Base-by-base conservation (phyloP, 78 protist species). In the Salpingoeca rosetta region DNA sequence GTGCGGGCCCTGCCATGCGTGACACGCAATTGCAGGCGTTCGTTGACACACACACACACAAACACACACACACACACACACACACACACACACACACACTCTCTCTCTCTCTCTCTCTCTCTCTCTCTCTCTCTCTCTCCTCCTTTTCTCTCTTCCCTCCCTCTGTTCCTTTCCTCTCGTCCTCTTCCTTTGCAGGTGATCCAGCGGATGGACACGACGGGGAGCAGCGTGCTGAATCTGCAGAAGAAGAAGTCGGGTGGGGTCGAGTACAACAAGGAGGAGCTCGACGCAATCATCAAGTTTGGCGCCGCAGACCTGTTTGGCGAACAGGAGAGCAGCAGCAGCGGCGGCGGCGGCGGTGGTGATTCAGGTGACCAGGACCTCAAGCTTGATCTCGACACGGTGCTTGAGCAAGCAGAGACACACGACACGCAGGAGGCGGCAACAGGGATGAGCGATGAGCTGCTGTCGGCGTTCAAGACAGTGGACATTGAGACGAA, bases 121-220 rank as follows among this genome's bases (percentile, higher is more conserved):
- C n/a, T n/a, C n/a, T n/a, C n/a, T n/a, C n/a, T n/a, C n/a, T n/a
- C n/a, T n/a, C n/a, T n/a, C n/a, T n/a, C n/a, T n/a, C n/a, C n/a
- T n/a, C n/a, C n/a, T n/a, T n/a, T n/a, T n/a, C n/a, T n/a, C n/a
- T n/a, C n/a, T n/a, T n/a, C n/a, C n/a, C n/a, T n/a, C n/a, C n/a
- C n/a, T n/a, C n/a, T n/a, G n/a, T n/a, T n/a, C n/a, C n/a, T n/a
- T n/a, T n/a, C n/a, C n/a, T n/a, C n/a, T n/a, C n/a, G n/a, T n/a
- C n/a, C n/a, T n/a, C 22, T 22, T 56, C 22, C 22, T 22, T 56
- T 56, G n/a, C 72, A 56, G 72, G 85, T 92, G 45, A 92, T 92
- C 56, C 90, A 87, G 73, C 51, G 90, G 40, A 82, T 88, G 86
- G 90, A 83, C 44, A 77, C 83, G 57, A 17, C 84, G 12, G 87